These are phyloP conservation scores for Corylus heterophylla DNA, from an alignment of 306 rosid genomes.

Conservation along the genomic window DNA sequence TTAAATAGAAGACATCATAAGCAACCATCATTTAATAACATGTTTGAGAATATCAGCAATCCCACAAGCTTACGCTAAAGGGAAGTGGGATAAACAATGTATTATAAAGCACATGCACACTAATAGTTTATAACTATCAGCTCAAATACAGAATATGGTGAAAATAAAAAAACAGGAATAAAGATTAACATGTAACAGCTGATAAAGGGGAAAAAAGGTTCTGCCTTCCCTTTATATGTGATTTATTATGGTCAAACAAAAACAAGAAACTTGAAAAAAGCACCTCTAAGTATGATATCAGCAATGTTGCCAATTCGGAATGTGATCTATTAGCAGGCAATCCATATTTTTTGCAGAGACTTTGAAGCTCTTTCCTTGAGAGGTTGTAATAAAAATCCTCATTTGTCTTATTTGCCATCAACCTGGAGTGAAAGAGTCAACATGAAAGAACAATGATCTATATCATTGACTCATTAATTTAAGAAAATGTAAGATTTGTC, in stretches of 20 bases:
- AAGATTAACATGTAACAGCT: neutral
- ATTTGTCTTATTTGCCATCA: slow-evolving; percentile 34
- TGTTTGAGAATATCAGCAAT: neutral
- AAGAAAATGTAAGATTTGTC: neutral
- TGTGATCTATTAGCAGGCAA: slow-evolving; percentile 41
- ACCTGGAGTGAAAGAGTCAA: slow-evolving; percentile 33
- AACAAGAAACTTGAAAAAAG: neutral
- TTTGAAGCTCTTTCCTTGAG: slow-evolving; percentile 42
- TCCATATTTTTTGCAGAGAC: slow-evolving; percentile 35
- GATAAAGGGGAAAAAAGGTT: neutral
- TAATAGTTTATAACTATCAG: neutral
- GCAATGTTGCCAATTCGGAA: slow-evolving; percentile 31
- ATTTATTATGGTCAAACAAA: neutral
- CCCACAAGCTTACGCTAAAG: neutral
- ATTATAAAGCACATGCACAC: neutral
- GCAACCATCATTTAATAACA: neutral
- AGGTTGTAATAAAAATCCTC: slow-evolving; percentile 27
- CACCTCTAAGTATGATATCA: slow-evolving; percentile 34
- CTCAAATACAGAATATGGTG: neutral
- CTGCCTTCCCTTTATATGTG: neutral
- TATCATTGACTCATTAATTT: neutral
- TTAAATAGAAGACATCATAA: neutral
- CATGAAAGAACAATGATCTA: slow-evolving; percentile 13
- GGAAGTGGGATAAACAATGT: neutral
- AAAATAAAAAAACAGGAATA: neutral